phyloP scores from a whole-genome alignment of 1,139 yeast genomes.

The Taphrina deformans region DNA sequence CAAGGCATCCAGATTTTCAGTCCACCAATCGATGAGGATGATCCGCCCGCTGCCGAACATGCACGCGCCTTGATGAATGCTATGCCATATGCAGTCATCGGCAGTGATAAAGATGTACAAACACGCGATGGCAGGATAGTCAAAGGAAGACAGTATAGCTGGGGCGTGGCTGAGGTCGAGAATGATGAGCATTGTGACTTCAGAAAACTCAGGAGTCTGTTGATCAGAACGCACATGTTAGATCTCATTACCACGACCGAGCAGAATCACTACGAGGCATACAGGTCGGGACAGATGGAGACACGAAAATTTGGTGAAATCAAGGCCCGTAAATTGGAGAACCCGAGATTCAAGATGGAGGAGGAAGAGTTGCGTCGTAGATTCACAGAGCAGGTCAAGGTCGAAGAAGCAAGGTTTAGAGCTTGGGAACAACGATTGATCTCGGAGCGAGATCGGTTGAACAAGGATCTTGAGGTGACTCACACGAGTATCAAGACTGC shows the following conservation, averaged over 20 bases:
- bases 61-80: conserved; percentile 45
- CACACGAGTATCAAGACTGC: conserved; percentile 48
- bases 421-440: conserved; percentile 98
- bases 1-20: conserved; percentile 89
- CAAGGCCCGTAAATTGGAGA: conserved; percentile 52
- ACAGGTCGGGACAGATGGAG: conserved; percentile 79
- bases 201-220: conserved; percentile 80
- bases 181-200: conserved; percentile 95
- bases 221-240: conserved; percentile 89
- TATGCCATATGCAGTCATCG: conserved; percentile 93
- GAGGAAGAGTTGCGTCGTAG: conserved; percentile 91
- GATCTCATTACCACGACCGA: conserved; percentile 87
- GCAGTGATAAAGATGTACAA: conserved; percentile 84
- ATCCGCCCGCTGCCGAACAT: conserved; percentile 38
- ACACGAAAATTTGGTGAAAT: conserved; percentile 55
- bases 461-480: conserved; percentile 88
- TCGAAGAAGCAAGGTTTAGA: conserved; percentile 94
- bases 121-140: conserved; percentile 72
- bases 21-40: conserved; percentile 57
- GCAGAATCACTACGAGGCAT: conserved; percentile 86
- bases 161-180: conserved; percentile 98
- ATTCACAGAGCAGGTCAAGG: conserved; percentile 97
- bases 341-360: conserved; percentile 93
- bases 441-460: conserved; percentile 88
- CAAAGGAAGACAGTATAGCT: conserved; percentile 89